These are phyloP conservation scores for Phytophthora idaei DNA, from an alignment of 352 stramenopile species.

Conservation along the genomic window DNA sequence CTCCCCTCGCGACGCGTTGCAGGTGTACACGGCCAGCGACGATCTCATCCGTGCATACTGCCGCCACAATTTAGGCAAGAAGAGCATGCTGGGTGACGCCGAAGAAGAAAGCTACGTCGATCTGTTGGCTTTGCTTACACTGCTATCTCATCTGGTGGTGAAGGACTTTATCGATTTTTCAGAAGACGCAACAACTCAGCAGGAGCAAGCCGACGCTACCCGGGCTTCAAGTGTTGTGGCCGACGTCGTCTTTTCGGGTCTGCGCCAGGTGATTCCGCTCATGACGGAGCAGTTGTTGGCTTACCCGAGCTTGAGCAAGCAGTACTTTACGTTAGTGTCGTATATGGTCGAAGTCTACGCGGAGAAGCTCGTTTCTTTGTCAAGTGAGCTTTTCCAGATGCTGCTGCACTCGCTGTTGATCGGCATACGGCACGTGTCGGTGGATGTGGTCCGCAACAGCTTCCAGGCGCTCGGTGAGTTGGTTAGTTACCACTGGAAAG, in stretches of 20 bases:
- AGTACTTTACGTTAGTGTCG: slow-evolving; percentile 90
- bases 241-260: slow-evolving; percentile 88
- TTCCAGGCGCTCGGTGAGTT: slow-evolving; percentile 85
- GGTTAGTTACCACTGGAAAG: slow-evolving; percentile 73
- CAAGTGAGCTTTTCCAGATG: slow-evolving; percentile 74
- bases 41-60: slow-evolving; percentile 75
- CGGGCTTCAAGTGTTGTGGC: slow-evolving; percentile 71
- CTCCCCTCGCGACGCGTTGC: slow-evolving; percentile 62
- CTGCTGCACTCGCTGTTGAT: slow-evolving; percentile 77
- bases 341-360: slow-evolving; percentile 90
- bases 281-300: slow-evolving; percentile 90
- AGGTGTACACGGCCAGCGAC: slow-evolving; percentile 76
- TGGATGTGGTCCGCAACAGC: slow-evolving; percentile 80
- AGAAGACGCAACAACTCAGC: slow-evolving; percentile 64
- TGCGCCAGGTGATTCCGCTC: slow-evolving; percentile 88
- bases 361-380: slow-evolving; percentile 71
- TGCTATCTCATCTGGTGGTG: slow-evolving; percentile 78
- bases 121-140: slow-evolving; percentile 73
- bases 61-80: slow-evolving; percentile 71
- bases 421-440: slow-evolving; percentile 73
- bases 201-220: slow-evolving; percentile 61
- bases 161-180: slow-evolving; percentile 91
- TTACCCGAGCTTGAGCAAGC: slow-evolving; percentile 84
- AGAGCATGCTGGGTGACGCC: slow-evolving; percentile 59
- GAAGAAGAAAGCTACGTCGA: slow-evolving; percentile 85